Base-by-base conservation (phyloP, 495 filamentous ascomycete genomes). In the Bacidia rubella region DNA sequence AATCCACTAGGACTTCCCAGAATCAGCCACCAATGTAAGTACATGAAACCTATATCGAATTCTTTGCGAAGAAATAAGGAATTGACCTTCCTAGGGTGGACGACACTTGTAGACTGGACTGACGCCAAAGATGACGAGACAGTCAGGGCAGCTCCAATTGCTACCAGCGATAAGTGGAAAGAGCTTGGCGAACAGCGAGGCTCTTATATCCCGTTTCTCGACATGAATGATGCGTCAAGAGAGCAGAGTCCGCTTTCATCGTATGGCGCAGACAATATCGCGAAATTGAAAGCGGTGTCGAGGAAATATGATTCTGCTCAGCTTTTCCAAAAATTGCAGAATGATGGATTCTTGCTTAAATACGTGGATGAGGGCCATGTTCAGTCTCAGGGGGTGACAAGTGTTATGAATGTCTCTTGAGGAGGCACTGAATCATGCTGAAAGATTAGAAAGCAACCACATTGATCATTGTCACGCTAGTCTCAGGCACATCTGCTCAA, bases 181-280 rank as follows among this genome's bases (percentile, higher is more conserved):
- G 63, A 61, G 9, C 57, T 71, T 22, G 72, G 78, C 1, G 65
- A 70, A 50, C 55, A 54, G 17, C 55, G 69, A 26, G 67, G 68
- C 0, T 17, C 75, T 15, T 61, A 66, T 38, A 61, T 76, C 47
- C 64, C 72, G 25, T 85, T 75, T 48, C 55, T 80, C 22, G 80
- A 81, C 64, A 72, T 75, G 76, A 82, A 79, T 59, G 76, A 82
- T 53, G 71, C 70, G 1, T 75, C 74, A 61, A 74, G 67, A 49
- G 62, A 68, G 21, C 73, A 81, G 64, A 77, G 80, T 55, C 80
- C 77, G 60, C 80, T 76, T 65, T 72, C 70, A 1, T 65, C 76
- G 10, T 66, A 81, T 55, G 65, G 66, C 42, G 65, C 68, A 2
- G 68, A 57, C 27, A 77, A 69, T 23, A 49, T 63, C 51, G 58